Base-by-base conservation (phyloP, 495 filamentous ascomycete genomes). In the Aspergillus asperescens region DNA sequence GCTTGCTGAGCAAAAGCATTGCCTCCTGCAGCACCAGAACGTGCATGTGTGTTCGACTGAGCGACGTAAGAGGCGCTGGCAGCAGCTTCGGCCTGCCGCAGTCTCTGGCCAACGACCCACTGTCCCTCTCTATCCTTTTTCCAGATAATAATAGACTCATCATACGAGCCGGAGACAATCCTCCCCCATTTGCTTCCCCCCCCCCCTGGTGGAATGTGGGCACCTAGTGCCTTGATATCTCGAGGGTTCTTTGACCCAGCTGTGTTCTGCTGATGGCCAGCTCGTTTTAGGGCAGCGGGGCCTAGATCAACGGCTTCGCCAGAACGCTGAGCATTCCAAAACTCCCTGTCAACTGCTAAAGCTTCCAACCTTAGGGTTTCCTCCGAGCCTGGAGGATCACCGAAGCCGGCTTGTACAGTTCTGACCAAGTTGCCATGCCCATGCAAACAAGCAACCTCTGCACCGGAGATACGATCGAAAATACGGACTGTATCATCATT, bases 81-180 rank as follows among this genome's bases (percentile, higher is more conserved):
- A 9, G 75, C 71, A n/a, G 82, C 78, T 47, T 80, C 75, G 29
- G 67, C 82, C 67, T 96, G 90, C 10, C 81, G 77, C 8, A 96
- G 78, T 28, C 76, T 73, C 55, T 89, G 84, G 15, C 81, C 81
- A 47, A 80, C 77, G 25, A 80, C 79, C 92, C 93, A 98, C 27
- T 81, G 76, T 3, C 89, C 90, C 56, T 94, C 81, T 20, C 77
- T 77, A 50, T 91, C 86, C 42, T 88, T 84, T 53, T 86, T 85
- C 93, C 93, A 98, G 43, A 98, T 88, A 55, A 96, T 87, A 51
- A 98, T 88, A 31, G 82, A 88, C 70, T 96, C 89, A 58, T 98
- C 93, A 59, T 98, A 98, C 6, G 89, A 95, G 19, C 93, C 93
- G 12, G 89, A 94, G 16, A 98, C 88, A 52, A 98, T 97, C 15